Evolutionary conservation across 805 yeast genomes (phyloP).

Genomic region (Metschnikowia proteae): DNA sequence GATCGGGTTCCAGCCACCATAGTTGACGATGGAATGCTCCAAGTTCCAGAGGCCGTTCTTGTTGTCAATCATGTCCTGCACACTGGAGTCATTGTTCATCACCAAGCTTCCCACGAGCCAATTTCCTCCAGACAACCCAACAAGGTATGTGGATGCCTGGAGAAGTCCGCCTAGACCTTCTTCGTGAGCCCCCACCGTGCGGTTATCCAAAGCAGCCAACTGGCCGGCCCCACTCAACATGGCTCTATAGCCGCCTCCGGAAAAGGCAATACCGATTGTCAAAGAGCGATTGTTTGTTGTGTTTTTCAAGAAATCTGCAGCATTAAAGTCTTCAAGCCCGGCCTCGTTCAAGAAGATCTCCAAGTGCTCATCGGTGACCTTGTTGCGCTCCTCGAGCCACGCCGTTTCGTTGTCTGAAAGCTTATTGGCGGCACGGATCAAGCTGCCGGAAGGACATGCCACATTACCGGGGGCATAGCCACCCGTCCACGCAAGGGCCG

Average conservation of each 20-base stretch:
- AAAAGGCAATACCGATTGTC: slow-evolving; percentile 54
- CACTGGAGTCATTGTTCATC: slow-evolving; percentile 55
- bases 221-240: slow-evolving; percentile 86
- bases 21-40: slow-evolving; percentile 20
- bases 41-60: slow-evolving; percentile 35
- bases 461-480: slow-evolving; percentile 19
- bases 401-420: slow-evolving; percentile 12
- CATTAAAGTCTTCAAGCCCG: slow-evolving; percentile 46
- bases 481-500: slow-evolving; percentile 15
- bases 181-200: slow-evolving; percentile 42
- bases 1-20: slow-evolving; percentile 24
- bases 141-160: slow-evolving; percentile 19
- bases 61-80: slow-evolving; percentile 32
- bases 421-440: slow-evolving; percentile 12
- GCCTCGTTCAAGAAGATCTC: slow-evolving; percentile 45
- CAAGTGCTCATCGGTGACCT: slow-evolving; percentile 44
- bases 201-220: slow-evolving; percentile 71
- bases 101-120: slow-evolving; percentile 65
- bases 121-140: slow-evolving; percentile 37
- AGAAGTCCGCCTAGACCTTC: slow-evolving; percentile 21
- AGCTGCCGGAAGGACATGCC: slow-evolving; percentile 14
- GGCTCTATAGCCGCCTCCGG: slow-evolving; percentile 92
- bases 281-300: slow-evolving; percentile 34
- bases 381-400: slow-evolving; percentile 21
- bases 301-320: slow-evolving; percentile 36